Evolutionary conservation across 2,329 filamentous ascomycete species (phyloP), one percentile per base, ranked within the genome.

Genomic region (Venturia aucupariae): DNA sequence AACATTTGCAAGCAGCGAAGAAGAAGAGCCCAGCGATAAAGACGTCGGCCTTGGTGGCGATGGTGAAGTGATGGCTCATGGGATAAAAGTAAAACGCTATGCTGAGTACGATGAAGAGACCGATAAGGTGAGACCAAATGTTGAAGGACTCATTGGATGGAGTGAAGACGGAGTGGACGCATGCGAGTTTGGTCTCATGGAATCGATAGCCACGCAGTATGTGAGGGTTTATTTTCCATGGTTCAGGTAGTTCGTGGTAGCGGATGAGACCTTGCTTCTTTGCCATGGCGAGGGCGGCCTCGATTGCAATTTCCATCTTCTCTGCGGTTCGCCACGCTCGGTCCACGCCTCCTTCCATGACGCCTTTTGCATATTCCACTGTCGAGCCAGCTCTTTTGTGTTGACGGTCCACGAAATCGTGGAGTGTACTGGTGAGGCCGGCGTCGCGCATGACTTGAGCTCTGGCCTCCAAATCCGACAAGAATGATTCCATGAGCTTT

Each of bases 11-110:
- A 57, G 94, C 94, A 60, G 93, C 94, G 72, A 96, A 90, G 80
- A 99, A 97, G 82, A 99, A 99, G 68, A 95, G 84, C 27, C 90
- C 92, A 0, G 93, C 92, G 67, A 99, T 92, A 72, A 94, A 84
- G 66, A 97, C 85, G 73, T 99, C 94, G 60, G 89, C 85, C 63
- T 91, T 95, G 65, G 90, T 91, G 75, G 90, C 95, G 67, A 90
- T 81, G 59, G 85, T 86, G 78, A 97, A 99, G 74, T 95, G 93
- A 71, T 86, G 82, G 68, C 90, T 92, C 61, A 86, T 86, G 0
- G 94, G 94, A 75, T 99, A 99, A 75, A 96, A 95, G 79, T 96
- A 96, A 70, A 99, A 93, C 65, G 94, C 94, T 54, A 97, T 83
- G 15, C 91, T 81, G 44, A 97, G 82, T 59, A 99, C 90, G 67